Evolutionary conservation across 1,139 yeast genomes (phyloP), one percentile per base, ranked within the genome.

Genomic region (Hyphopichia pseudoburtonii): DNA sequence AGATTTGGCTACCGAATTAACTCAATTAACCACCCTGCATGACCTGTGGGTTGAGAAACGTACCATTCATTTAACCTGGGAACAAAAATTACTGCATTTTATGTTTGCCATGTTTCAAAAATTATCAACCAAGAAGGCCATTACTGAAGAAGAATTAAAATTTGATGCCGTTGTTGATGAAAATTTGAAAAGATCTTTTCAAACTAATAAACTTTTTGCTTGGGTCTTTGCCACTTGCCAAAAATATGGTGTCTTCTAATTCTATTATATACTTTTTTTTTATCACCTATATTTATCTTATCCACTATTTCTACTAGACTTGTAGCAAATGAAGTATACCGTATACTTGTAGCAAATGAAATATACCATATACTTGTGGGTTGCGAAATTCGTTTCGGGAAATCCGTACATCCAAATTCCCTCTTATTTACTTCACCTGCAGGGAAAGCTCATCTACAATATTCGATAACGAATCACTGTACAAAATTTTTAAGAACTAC

Each of bases 211-310:
- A 14, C 14, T 60, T 8, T 41, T 50, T 21, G 36, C 34, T 12
- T 56, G 56, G 56, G 33, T 64, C 2, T 66, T 67, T 42, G 48
- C 46, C 25, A 48, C 54, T n/a, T 59, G 60, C 35, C 73, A 67
- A 44, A 52, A 51, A 35, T 49, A 50, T 27, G 70, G 72, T 10
- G 48, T 67, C 15, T 64, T 66, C 39, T 66, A 45, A 22, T 11
- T 14, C 22, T 7, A 16, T n/a, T n/a, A 7, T 12, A 12, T 8
- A 12, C 10, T 12, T 5, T 23, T 23, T 23, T 23, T 23, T 5
- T 23, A 5, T 23, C 25, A 5, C n/a, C n/a, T 23, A 10, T 12
- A 10, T 10, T 23, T 10, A 10, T 23, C 25, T 10, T 23, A n/a
- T n/a, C n/a, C n/a, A n/a, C n/a, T n/a, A n/a, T n/a, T n/a, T n/a